Conservation (phyloP, 2,329 filamentous ascomycete species). For the Paecilomyces variotii region DNA sequence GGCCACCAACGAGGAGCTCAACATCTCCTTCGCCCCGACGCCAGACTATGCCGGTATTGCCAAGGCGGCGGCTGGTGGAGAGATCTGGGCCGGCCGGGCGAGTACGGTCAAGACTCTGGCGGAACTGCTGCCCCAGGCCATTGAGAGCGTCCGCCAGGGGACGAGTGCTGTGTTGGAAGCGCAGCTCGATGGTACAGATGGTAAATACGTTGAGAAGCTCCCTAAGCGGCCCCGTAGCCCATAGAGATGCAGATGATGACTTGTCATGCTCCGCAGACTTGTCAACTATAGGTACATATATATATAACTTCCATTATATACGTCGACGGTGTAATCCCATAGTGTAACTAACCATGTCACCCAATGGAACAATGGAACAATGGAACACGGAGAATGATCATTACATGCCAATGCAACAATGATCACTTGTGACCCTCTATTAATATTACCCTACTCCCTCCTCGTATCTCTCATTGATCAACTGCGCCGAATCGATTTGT, state of each 20-base stretch:
- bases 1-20: conserved; percentile 55
- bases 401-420: too few species aligned
- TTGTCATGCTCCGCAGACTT: not conserved
- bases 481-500: not conserved
- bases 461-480: not conserved
- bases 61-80: conserved; percentile 55
- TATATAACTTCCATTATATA: too few species aligned
- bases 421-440: too few species aligned
- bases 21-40: conserved; percentile 58
- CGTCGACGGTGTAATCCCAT: too few species aligned
- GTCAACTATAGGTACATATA: too few species aligned
- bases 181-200: conserved; percentile 49
- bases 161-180: conserved; percentile 56
- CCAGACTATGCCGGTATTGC: conserved; percentile 63
- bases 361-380: too few species aligned
- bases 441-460: too few species aligned
- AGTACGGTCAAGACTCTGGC: conserved; percentile 49
- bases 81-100: conserved; percentile 54
- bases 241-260: not conserved
- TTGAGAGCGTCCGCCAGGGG: conserved; percentile 50
- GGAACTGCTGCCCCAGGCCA: conserved; percentile 48
- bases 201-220: conserved; percentile 39
- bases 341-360: too few species aligned
- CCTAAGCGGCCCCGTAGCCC: not conserved
- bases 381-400: too few species aligned